These are phyloP conservation scores for Sporothrix protearum DNA, from an alignment of 2,329 filamentous ascomycete genomes.

Conservation along the genomic window DNA sequence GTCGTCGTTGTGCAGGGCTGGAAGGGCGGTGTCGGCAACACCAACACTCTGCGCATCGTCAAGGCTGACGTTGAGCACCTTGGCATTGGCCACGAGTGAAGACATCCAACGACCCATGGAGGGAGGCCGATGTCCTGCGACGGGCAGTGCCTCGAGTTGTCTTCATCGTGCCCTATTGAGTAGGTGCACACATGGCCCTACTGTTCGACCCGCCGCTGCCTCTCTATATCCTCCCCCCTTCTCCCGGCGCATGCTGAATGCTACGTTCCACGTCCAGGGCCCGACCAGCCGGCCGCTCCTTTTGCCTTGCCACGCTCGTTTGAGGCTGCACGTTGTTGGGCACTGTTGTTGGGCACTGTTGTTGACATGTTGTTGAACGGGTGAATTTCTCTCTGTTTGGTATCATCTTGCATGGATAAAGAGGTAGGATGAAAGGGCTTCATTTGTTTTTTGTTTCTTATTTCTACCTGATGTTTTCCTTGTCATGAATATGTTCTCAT, in stretches of 20 bases:
- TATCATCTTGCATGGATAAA: constrained; percentile 15
- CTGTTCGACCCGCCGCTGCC: not conserved
- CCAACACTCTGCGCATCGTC: constrained; percentile 71
- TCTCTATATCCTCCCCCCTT: not conserved
- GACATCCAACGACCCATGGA: not conserved
- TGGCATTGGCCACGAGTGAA: constrained; percentile 48
- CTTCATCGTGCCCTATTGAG: not conserved
- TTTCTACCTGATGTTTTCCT: not conserved
- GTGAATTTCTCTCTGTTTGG: not conserved
- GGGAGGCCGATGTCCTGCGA: not conserved
- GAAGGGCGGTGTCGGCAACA: constrained; percentile 89
- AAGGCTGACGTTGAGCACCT: constrained; percentile 58
- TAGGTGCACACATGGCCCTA: not conserved
- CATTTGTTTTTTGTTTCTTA: not conserved
- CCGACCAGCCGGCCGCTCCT: not conserved
- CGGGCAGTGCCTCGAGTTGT: not conserved
- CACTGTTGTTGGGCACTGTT: not conserved
- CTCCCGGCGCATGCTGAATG: not conserved
- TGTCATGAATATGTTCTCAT: not conserved
- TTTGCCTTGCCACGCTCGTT: not conserved
- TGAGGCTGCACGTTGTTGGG: not conserved
- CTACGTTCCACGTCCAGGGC: not conserved
- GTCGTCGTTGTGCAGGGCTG: constrained; percentile 85
- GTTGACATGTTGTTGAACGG: not conserved
- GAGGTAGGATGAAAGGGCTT: constrained; percentile 4